Evolutionary conservation across 208 protist genomes (phyloP), one percentile per base, ranked within the genome.

Genomic region (Acanthamoeba triangularis): DNA sequence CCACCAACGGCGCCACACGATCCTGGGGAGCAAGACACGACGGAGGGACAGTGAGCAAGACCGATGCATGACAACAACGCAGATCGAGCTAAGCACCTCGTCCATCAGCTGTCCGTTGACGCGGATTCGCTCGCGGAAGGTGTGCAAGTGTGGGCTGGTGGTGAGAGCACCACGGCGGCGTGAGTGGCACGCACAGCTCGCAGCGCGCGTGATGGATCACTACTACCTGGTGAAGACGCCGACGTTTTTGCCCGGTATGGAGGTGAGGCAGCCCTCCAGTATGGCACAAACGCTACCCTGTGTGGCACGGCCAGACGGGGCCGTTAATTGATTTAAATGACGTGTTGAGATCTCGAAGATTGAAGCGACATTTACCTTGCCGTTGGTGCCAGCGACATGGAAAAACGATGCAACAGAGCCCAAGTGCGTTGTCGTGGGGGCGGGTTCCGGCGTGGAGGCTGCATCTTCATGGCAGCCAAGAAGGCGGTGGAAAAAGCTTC

Each of bases 91-190:
- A 2, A 7, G 1, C 23, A 56, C 76, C 76, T 56, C 41, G 13
- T 85, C 76, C 76, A 85, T 85, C 76, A 88, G 52, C 80, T 88
- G 47, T 10, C 52, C 52, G 28, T 88, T 88, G 47, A 88, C 80
- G 7, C 80, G 44, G 11, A 88, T 88, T 5, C 80, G 80, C 80
- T 88, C 80, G 20, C 80, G 80, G 41, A 63, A 88, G 80, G 80
- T 88, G 80, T 88, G 80, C 10, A 88, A 10, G 33, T 88, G 80
- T 8, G 80, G 80, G 35, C 80, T 88, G 41, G 11, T 25, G 7
- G 56, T 25, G 14, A 13, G 23, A 13, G 56, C 11, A 16, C 72
- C 4, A 8, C 8, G 28, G 10, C 5, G 61, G 20, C 63, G n/a
- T n/a, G 23, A 28, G n/a, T 28, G 23, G 4, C 14, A 69, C 28